Evolutionary conservation across 208 protist species (phyloP).

Genomic region (Trypanosoma melophagium): DNA sequence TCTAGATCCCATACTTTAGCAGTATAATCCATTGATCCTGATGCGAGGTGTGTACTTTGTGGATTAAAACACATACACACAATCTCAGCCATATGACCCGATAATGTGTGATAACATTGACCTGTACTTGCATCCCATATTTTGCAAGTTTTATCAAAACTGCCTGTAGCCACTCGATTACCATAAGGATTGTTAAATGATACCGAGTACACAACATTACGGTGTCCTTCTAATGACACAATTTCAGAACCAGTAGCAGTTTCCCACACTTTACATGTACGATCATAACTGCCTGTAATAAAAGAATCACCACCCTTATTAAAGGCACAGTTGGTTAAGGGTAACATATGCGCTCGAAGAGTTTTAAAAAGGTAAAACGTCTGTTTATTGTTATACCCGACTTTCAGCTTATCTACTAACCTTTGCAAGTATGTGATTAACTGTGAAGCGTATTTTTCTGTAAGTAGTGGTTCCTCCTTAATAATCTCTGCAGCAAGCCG

Average conservation of each 20-base stretch:
- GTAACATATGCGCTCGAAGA: constrained; percentile 94
- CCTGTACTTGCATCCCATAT: constrained; percentile 92
- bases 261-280: constrained; percentile 96
- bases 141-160: constrained; percentile 96
- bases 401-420: constrained; percentile 85
- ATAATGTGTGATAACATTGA: constrained; percentile 88
- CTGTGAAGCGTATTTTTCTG: constrained; percentile 66
- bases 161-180: constrained; percentile 94
- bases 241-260: constrained; percentile 92
- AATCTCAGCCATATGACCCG: constrained; percentile 94
- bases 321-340: constrained; percentile 96
- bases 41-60: constrained; percentile 88
- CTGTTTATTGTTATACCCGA: constrained; percentile 65
- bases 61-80: constrained; percentile 95
- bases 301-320: constrained; percentile 95
- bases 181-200: constrained; percentile 96
- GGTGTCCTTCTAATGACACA: constrained; percentile 92
- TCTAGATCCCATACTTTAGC: constrained; percentile 94
- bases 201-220: constrained; percentile 95
- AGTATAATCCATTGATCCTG: constrained; percentile 95
- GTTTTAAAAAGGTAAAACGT: constrained; percentile 95
- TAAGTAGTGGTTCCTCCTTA: constrained; percentile 87
- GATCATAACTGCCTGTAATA: constrained; percentile 95
- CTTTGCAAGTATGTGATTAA: constrained; percentile 83
- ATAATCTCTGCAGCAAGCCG: constrained; percentile 84